These are phyloP conservation scores for Panellus pusillus DNA, from an alignment of 768 basidiomycete species.

Conservation along the genomic window DNA sequence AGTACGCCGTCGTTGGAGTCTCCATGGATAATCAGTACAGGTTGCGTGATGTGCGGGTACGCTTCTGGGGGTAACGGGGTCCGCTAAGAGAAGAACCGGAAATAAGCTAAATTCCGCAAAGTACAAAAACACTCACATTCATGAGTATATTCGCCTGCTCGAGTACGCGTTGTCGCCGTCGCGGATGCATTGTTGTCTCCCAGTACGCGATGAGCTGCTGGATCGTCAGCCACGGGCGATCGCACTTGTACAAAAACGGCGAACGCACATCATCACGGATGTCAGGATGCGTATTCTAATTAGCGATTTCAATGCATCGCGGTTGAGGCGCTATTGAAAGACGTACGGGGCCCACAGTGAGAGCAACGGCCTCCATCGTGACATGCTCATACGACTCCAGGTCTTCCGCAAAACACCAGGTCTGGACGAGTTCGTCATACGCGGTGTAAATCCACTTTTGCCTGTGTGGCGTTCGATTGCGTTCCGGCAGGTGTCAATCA, in stretches of 20 bases:
- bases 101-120: not conserved
- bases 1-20: conserved; percentile 58
- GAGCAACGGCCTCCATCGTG: conserved; percentile 55
- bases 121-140: conserved; percentile 46
- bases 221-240: not conserved
- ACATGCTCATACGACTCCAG: conserved; percentile 67
- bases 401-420: conserved; percentile 67
- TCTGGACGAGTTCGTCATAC: conserved; percentile 61
- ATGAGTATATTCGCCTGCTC: conserved; percentile 57
- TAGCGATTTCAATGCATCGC: conserved; percentile 6
- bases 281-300: conserved; percentile 53
- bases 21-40: conserved; percentile 71
- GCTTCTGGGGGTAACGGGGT: conserved; percentile 48
- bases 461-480: conserved; percentile 33
- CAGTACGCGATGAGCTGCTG: conserved; percentile 65
- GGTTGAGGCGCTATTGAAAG: not conserved
- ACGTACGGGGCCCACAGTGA: conserved; percentile 59
- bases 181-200: conserved; percentile 57
- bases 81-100: conserved; percentile 41
- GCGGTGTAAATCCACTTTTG: conserved; percentile 58
- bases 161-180: conserved; percentile 48
- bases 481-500: too few relatives aligned
- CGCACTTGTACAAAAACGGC: not conserved
- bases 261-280: conserved; percentile 62
- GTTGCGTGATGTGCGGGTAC: conserved; percentile 55